phyloP scores from a whole-genome alignment of 208 protist species.

The Leishmania amazonensis region DNA sequence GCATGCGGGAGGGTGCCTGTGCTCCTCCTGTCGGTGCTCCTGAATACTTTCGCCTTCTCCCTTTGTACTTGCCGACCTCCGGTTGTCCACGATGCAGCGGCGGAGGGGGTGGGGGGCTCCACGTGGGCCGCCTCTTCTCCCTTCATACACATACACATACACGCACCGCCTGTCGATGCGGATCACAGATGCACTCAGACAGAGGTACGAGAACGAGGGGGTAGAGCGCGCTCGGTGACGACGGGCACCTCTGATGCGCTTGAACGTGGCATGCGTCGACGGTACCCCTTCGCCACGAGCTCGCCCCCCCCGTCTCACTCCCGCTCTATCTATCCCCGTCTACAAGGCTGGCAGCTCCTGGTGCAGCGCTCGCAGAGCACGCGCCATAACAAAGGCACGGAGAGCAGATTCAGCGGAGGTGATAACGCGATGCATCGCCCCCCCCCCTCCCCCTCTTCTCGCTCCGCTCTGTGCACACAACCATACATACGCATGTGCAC shows the following conservation, averaged over 20 bases:
- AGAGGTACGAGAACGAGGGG: not conserved
- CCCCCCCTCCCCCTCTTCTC: not conserved
- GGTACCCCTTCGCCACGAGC: no score
- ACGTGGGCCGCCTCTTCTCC: no score
- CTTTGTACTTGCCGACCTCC: not conserved
- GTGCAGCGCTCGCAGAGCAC: not conserved
- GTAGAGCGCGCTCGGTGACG: not conserved
- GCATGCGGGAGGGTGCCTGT: not conserved
- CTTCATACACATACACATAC: not conserved
- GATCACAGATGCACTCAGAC: not conserved
- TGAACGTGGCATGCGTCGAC: not conserved
- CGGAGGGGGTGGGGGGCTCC: no score
- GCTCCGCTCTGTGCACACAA: not conserved
- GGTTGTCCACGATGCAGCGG: no score
- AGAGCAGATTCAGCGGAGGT: not conserved
- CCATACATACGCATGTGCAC: not conserved
- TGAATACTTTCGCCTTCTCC: not conserved
- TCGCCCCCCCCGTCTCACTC: no score
- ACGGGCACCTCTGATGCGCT: not conserved
- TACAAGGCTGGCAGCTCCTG: not conserved
- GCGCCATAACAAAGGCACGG: not conserved
- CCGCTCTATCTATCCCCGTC: no score
- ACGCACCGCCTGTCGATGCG: not conserved
- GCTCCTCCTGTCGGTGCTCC: not conserved
- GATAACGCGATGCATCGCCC: not conserved